Evolutionary conservation across 2,329 filamentous ascomycete genomes (phyloP).

Genomic region (Aspergillus persii): DNA sequence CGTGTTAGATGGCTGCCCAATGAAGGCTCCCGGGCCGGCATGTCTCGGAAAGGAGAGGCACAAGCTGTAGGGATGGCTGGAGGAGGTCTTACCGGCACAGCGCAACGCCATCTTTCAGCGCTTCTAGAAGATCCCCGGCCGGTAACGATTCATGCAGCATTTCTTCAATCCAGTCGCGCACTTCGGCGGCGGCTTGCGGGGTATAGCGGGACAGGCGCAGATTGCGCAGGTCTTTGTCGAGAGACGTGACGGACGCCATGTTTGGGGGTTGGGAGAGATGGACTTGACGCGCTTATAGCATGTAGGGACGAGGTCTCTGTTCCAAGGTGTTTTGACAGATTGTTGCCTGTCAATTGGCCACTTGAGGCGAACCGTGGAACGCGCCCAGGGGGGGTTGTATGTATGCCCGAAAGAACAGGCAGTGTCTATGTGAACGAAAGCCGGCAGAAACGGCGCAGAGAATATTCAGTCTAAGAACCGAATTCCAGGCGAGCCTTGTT

Average conservation of each 20-base stretch:
- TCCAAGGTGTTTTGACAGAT: neutral
- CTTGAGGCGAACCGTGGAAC: conserved; percentile 12
- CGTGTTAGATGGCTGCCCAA: neutral
- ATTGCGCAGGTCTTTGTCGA: conserved; percentile 94
- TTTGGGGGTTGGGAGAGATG: conserved; percentile 9
- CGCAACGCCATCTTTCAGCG: conserved; percentile 83
- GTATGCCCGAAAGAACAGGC: neutral
- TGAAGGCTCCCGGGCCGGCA: neutral
- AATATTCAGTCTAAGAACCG: neutral
- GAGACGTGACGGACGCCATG: conserved; percentile 91
- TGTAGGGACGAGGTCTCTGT: conserved; percentile 8
- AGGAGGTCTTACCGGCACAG: conserved; percentile 73
- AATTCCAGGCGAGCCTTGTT: neutral
- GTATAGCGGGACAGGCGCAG: conserved; percentile 93
- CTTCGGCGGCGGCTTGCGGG: conserved; percentile 82
- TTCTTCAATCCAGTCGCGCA: conserved; percentile 79
- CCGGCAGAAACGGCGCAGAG: too few species aligned
- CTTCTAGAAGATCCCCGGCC: conserved; percentile 74
- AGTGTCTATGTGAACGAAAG: neutral
- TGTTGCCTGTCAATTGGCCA: neutral
- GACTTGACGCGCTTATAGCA: neutral
- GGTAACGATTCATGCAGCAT: conserved; percentile 71
- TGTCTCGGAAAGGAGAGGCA: neutral
- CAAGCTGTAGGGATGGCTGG: neutral
- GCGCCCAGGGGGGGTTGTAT: conserved; percentile 7